These are phyloP conservation scores for Nakazawaea laoshanensis DNA, from an alignment of 805 yeast species.

Conservation along the genomic window DNA sequence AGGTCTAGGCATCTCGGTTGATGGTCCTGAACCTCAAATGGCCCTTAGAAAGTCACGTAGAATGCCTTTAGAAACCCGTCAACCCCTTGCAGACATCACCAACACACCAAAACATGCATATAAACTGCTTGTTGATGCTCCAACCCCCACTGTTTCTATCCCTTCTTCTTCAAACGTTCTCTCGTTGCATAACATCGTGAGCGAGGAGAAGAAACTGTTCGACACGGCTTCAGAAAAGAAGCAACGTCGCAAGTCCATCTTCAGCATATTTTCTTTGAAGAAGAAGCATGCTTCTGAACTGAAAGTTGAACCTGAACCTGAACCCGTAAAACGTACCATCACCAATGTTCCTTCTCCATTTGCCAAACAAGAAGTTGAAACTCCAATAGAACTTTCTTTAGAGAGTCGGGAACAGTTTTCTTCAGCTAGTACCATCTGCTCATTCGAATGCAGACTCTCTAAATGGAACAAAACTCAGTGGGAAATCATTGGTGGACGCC, in stretches of 20 bases:
- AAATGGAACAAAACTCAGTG: constrained; percentile 20
- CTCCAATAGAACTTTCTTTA: constrained; percentile 4
- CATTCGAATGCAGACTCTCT: constrained; percentile 17
- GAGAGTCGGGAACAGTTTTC: background rate
- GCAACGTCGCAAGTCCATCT: constrained; percentile 19
- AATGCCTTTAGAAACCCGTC: no score
- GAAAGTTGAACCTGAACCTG: background rate
- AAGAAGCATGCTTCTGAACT: constrained; percentile 1
- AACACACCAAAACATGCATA: no score
- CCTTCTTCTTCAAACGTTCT: no score
- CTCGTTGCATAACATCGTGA: no score
- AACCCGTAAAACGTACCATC: background rate
- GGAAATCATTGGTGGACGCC: constrained; percentile 16
- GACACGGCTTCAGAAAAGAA: no score
- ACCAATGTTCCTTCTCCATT: constrained; percentile 10
- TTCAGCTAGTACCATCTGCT: constrained; percentile 10
- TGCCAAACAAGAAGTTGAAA: constrained; percentile 5
- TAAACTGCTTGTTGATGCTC: no score
- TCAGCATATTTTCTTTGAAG: constrained; percentile 15
- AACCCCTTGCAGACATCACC: no score
- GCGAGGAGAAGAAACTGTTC: no score
- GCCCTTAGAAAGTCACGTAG: no score
- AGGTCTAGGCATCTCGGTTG: no score
- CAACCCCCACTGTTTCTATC: no score
- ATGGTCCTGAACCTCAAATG: no score